These are phyloP conservation scores for Drechslera avenae DNA, from an alignment of 2,329 filamentous ascomycete genomes.

Conservation along the genomic window DNA sequence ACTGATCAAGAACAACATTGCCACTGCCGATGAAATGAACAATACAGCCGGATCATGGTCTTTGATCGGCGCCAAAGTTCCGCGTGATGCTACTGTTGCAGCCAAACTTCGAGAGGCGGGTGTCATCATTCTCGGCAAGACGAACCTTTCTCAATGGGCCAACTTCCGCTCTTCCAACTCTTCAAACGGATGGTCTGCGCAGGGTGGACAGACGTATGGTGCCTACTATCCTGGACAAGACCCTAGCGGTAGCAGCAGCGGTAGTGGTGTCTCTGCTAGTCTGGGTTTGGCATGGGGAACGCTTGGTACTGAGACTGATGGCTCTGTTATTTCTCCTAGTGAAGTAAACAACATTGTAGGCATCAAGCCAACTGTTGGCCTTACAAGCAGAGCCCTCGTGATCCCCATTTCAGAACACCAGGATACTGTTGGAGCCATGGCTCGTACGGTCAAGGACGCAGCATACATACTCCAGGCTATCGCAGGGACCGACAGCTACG, in stretches of 20 bases:
- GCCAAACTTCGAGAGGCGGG: constrained; percentile 65
- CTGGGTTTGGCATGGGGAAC: constrained; percentile 64
- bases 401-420: constrained; percentile 67
- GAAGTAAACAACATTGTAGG: constrained; percentile 66
- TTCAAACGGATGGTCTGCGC: constrained; percentile 67
- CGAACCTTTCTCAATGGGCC: constrained; percentile 69
- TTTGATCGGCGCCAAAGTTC: constrained; percentile 63
- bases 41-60: constrained; percentile 69
- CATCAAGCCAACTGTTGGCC: constrained; percentile 65
- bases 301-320: constrained; percentile 67
- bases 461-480: constrained; percentile 65
- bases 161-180: constrained; percentile 64
- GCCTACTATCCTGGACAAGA: constrained; percentile 67
- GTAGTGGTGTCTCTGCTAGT: constrained; percentile 64
- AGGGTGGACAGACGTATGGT: constrained; percentile 65
- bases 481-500: constrained; percentile 57
- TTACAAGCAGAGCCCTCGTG: constrained; percentile 66
- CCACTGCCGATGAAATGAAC: constrained; percentile 65
- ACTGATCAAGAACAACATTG: constrained; percentile 71
- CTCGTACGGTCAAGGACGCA: constrained; percentile 63
- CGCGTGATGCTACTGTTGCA: constrained; percentile 63
- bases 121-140: constrained; percentile 69
- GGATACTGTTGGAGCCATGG: constrained; percentile 63
- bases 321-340: constrained; percentile 65
- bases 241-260: constrained; percentile 53